phyloP scores from a whole-genome alignment of 2,329 filamentous ascomycete genomes.

The Monilinia laxa region DNA sequence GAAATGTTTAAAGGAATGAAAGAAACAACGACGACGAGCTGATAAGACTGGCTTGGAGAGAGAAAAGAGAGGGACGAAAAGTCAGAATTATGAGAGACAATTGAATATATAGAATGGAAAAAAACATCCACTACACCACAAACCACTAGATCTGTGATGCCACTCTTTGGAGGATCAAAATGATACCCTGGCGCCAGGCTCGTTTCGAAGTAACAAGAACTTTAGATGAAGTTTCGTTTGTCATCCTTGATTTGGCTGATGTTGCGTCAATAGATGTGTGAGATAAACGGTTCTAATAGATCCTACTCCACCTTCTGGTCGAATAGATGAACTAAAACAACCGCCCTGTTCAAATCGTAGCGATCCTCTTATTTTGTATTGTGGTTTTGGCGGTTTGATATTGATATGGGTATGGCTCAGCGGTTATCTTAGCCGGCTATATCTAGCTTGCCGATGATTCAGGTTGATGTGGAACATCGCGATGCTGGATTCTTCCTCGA shows the following conservation, averaged over 20 bases:
- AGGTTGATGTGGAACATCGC: no score
- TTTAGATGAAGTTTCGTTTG: slow-evolving; percentile 10
- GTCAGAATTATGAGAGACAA: background rate
- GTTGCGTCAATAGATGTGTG: background rate
- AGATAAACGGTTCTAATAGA: background rate
- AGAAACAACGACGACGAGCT: background rate
- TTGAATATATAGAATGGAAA: slow-evolving; percentile 16
- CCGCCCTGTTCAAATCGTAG: background rate
- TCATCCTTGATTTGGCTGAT: background rate
- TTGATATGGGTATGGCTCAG: background rate
- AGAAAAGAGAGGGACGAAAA: background rate
- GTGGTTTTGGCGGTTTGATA: background rate
- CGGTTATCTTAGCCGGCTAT: background rate
- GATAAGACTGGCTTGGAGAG: slow-evolving; percentile 19
- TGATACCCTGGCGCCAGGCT: background rate
- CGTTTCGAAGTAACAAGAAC: slow-evolving; percentile 6
- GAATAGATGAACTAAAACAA: background rate
- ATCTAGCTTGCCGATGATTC: no score
- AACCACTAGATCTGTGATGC: slow-evolving; percentile 5
- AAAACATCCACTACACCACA: background rate
- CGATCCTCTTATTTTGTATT: background rate
- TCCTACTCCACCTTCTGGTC: background rate
- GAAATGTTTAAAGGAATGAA: slow-evolving; percentile 6
- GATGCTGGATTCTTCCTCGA: background rate
- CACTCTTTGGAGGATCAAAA: background rate